Evolutionary conservation across 192 early-diverging fungal species (phyloP).

Genomic region (Coemansia sp.): DNA sequence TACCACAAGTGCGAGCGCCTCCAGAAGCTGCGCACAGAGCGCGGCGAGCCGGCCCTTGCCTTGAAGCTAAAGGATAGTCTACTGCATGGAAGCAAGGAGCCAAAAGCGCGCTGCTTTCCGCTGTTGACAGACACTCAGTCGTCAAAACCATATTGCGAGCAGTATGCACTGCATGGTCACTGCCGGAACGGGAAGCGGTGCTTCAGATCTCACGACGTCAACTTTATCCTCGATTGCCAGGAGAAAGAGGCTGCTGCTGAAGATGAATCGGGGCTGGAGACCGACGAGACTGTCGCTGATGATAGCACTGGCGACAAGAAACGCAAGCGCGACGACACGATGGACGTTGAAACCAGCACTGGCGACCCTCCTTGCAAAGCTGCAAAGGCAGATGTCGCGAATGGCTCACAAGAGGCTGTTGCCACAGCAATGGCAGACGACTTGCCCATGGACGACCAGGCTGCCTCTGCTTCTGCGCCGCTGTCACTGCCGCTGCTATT

Average conservation of each 20-base stretch:
- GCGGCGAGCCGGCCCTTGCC: slow-evolving; percentile 24
- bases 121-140: neutral
- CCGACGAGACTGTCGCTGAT: neutral
- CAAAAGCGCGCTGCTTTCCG: neutral
- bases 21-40: slow-evolving; percentile 14
- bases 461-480: neutral
- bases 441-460: neutral
- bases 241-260: slow-evolving; percentile 14
- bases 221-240: slow-evolving; percentile 78
- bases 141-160: slow-evolving; percentile 62
- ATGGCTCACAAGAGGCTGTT: neutral
- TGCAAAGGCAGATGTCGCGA: neutral
- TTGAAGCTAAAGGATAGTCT: slow-evolving; percentile 16
- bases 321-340: slow-evolving; percentile 9
- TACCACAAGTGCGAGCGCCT: slow-evolving; percentile 45
- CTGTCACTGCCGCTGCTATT: neutral
- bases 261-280: neutral
- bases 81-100: neutral
- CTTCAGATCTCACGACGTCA: slow-evolving; percentile 76
- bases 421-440: neutral
- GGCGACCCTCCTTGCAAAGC: neutral
- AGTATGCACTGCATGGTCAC: slow-evolving; percentile 83
- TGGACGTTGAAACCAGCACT: neutral
- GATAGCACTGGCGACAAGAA: slow-evolving; percentile 6
- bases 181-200: slow-evolving; percentile 71